These are phyloP conservation scores for Ensete ventricosum DNA, from an alignment of 176 grass and related monocot species.

Conservation along the genomic window DNA sequence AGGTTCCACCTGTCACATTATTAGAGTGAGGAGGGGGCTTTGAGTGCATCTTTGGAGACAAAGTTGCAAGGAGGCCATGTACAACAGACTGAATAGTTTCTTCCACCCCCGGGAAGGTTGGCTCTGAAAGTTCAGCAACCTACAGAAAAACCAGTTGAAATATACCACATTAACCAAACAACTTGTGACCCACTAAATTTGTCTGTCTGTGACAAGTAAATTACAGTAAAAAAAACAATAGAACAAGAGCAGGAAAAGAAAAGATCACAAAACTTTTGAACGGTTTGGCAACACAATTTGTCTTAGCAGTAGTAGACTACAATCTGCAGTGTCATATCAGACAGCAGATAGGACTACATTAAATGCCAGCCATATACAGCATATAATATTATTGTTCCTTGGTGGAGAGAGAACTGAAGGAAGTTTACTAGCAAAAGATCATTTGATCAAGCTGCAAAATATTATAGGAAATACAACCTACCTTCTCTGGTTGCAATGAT, in stretches of 20 bases:
- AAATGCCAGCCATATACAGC: too few relatives aligned
- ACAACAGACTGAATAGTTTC: constrained; percentile 80
- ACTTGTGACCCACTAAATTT: background rate
- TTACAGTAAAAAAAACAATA: too few relatives aligned
- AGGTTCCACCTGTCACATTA: constrained; percentile 37
- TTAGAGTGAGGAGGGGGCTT: constrained; percentile 34
- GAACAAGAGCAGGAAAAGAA: too few relatives aligned
- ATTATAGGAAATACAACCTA: background rate
- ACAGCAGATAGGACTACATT: too few relatives aligned
- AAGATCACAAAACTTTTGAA: too few relatives aligned
- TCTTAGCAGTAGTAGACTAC: too few relatives aligned
- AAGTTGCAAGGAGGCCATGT: constrained; percentile 76
- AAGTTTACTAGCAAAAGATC: background rate
- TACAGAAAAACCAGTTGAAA: constrained; percentile 33
- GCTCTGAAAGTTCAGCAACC: constrained; percentile 93
- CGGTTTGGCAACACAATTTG: too few relatives aligned
- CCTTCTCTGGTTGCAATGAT: constrained; percentile 36
- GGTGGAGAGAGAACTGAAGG: background rate
- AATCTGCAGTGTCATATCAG: too few relatives aligned
- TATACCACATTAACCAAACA: constrained; percentile 1
- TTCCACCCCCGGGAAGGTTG: constrained; percentile 61
- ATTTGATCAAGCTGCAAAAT: background rate
- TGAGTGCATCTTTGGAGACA: constrained; percentile 86
- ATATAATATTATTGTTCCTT: too few relatives aligned
- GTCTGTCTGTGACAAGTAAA: background rate